Percentiles rank a stretch among this genome's conserved stretches.
Conservation (phyloP, 148 eudicot species). For the Hydrangea macrophylla region DNA sequence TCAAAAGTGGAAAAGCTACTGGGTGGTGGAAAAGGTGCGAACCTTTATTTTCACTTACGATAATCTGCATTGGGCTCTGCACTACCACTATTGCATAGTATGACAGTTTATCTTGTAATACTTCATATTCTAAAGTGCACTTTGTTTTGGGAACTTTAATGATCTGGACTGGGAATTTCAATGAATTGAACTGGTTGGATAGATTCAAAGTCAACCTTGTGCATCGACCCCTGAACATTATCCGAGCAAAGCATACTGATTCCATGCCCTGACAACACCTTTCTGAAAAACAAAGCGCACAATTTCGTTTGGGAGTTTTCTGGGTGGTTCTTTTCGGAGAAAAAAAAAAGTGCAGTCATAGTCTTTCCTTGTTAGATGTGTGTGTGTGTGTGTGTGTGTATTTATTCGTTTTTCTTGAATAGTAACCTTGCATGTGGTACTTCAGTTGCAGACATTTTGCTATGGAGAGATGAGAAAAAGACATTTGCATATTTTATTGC, state of each 20-base stretch:
- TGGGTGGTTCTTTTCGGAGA: too few species aligned
- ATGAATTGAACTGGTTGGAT: background rate
- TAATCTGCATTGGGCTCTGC: background rate
- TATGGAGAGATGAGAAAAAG: conserved; percentile 93
- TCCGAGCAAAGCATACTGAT: background rate
- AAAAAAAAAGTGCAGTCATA: too few species aligned
- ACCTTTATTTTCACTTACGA: conserved; percentile 4
- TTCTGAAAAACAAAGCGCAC: background rate
- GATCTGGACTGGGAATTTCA: conserved; percentile 9
- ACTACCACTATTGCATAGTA: background rate
- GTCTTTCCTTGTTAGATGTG: too few species aligned
- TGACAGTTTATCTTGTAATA: conserved; percentile 4
- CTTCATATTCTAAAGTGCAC: background rate
- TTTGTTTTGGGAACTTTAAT: conserved; percentile 15
- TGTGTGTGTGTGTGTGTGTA: too few species aligned
- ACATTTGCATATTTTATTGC: conserved; percentile 64
- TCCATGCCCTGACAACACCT: background rate
- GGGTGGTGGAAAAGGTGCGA: conserved; percentile 76
- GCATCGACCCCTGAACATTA: background rate
- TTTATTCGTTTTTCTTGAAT: conserved; percentile 1
- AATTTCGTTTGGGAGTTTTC: background rate
- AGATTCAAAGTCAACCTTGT: background rate
- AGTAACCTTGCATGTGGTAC: conserved; percentile 10
- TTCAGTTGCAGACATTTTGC: conserved; percentile 89
- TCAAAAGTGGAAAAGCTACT: conserved; percentile 74